These are phyloP conservation scores for Grosmannia serpens DNA, from an alignment of 2,329 filamentous ascomycete genomes.

Conservation along the genomic window DNA sequence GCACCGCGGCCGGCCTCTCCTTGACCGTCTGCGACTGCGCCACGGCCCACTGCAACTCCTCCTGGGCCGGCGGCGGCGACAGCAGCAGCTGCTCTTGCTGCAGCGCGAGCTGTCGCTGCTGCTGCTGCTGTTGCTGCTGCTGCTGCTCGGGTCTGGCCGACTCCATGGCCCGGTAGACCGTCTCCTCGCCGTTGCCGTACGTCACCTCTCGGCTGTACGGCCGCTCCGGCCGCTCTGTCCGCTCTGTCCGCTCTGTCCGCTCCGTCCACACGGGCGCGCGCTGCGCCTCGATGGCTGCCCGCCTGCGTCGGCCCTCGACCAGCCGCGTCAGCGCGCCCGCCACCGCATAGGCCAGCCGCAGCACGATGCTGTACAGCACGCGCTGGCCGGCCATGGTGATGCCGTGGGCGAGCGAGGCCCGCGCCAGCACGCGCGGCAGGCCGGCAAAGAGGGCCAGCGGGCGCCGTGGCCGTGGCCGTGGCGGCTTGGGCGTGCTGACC, in stretches of 20 bases:
- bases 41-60: too few relatives aligned
- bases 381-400: constrained; percentile 84
- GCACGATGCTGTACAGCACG: constrained; percentile 57
- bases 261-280: background rate
- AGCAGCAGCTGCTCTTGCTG: background rate
- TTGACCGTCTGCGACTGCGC: too few relatives aligned
- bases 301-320: background rate
- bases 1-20: too few relatives aligned
- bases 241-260: too few relatives aligned
- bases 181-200: too few relatives aligned
- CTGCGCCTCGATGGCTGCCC: background rate
- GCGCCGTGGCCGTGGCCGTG: constrained; percentile 42
- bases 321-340: constrained; percentile 28
- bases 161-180: too few relatives aligned
- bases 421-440: constrained; percentile 62
- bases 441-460: constrained; percentile 61
- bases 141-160: background rate
- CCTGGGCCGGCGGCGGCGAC: background rate
- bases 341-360: constrained; percentile 59
- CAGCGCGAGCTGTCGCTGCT: background rate
- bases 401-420: constrained; percentile 77
- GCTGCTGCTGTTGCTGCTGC: background rate
- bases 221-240: too few relatives aligned
- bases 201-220: too few relatives aligned
- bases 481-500: background rate